Evolutionary conservation across 768 basidiomycete genomes (phyloP).

Genomic region (Leccinum imitatum): DNA sequence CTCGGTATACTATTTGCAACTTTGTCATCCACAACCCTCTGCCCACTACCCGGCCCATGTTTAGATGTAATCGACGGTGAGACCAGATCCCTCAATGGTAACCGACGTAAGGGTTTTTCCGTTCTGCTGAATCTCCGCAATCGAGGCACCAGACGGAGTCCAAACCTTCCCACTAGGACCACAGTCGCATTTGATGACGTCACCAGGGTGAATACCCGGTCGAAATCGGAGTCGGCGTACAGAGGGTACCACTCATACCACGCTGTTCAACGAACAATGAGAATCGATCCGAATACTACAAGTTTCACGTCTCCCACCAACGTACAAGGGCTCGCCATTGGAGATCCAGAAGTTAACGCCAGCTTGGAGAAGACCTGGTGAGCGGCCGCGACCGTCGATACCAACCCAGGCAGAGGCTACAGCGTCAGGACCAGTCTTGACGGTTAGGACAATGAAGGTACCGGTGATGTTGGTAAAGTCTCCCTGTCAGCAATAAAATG

Average conservation of each 20-base stretch:
- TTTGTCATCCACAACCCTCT: background rate
- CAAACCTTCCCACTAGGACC: conserved; percentile 8
- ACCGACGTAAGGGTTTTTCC: conserved; percentile 11
- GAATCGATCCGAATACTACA: background rate
- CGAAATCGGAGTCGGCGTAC: too few relatives aligned
- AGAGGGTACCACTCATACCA: conserved; percentile 27
- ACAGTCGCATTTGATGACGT: conserved; percentile 15
- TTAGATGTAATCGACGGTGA: conserved; percentile 12
- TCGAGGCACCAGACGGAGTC: conserved; percentile 9
- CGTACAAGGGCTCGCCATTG: background rate
- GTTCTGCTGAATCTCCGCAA: conserved; percentile 16
- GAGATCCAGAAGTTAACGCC: conserved; percentile 7
- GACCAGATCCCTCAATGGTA: background rate
- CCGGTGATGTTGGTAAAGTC: conserved; percentile 11
- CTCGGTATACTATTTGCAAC: background rate
- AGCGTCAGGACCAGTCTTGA: background rate
- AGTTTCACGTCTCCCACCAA: background rate
- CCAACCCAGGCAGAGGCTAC: conserved; percentile 16
- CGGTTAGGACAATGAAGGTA: conserved; percentile 9
- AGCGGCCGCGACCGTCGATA: conserved; percentile 14
- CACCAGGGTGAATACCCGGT: too few relatives aligned
- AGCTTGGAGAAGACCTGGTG: conserved; percentile 13
- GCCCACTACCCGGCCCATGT: background rate
- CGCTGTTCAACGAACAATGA: conserved; percentile 11
- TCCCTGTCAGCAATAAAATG: conserved; percentile 4